phyloP scores from a whole-genome alignment of 1,284 basidiomycete species.

The Pterulicium gracile region DNA sequence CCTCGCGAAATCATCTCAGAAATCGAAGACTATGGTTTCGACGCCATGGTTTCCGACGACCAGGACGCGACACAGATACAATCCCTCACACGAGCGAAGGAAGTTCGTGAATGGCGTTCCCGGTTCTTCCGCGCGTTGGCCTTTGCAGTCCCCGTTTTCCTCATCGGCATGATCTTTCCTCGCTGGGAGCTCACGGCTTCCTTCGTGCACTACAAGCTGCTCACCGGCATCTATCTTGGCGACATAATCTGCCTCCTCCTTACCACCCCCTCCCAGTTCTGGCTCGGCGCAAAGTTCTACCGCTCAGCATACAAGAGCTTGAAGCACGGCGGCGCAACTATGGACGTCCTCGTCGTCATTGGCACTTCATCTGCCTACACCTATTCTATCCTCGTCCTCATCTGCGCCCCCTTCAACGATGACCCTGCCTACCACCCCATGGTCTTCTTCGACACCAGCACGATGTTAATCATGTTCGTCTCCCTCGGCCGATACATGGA shows the following conservation, averaged over 20 bases:
- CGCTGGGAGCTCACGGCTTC: constrained; percentile 40
- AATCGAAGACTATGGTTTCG: constrained; percentile 84
- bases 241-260: constrained; percentile 77
- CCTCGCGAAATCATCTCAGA: constrained; percentile 81
- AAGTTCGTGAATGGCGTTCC: constrained; percentile 83
- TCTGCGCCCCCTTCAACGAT: constrained; percentile 54
- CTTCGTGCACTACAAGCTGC: constrained; percentile 40
- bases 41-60: constrained; percentile 79
- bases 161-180: constrained; percentile 83
- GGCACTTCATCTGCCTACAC: constrained; percentile 92
- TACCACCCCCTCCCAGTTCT: constrained; percentile 91
- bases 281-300: constrained; percentile 86
- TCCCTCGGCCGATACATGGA: constrained; percentile 93
- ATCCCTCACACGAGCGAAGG: constrained; percentile 86
- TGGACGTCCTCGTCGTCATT: constrained; percentile 95
- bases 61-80: constrained; percentile 81
- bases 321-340: constrained; percentile 84
- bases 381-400: constrained; percentile 75
- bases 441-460: constrained; percentile 97
- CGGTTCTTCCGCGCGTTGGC: constrained; percentile 67
- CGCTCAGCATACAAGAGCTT: constrained; percentile 84
- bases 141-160: constrained; percentile 90
- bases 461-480: constrained; percentile 97
- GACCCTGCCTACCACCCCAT: constrained; percentile 68
- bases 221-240: constrained; percentile 69